Conservation (phyloP, 176 grass and related monocot genomes). For the Thinopyrum elongatum region DNA sequence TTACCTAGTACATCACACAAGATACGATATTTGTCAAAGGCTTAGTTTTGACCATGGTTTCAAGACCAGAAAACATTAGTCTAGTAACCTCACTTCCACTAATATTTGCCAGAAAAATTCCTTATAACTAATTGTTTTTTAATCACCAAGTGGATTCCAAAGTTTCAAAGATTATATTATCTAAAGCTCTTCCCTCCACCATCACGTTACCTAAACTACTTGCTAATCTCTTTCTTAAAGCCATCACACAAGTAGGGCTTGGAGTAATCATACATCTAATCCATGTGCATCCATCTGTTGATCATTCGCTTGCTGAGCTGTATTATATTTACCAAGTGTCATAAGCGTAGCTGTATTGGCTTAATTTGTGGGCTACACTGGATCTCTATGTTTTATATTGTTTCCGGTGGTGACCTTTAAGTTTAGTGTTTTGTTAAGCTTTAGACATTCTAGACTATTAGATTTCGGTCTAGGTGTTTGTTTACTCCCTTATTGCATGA, state of each 20-base stretch:
- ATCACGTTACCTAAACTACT: constrained; percentile 58
- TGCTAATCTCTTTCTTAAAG: constrained; percentile 62
- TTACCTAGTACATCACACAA: constrained; percentile 46
- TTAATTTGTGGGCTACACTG: constrained; percentile 45
- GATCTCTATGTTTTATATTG: constrained; percentile 45
- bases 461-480: constrained; percentile 66
- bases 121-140: constrained; percentile 23
- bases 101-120: constrained; percentile 35
- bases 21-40: constrained; percentile 52
- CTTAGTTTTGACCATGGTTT: constrained; percentile 58
- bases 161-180: constrained; percentile 61
- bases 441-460: constrained; percentile 69
- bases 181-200: constrained; percentile 58
- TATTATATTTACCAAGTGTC: constrained; percentile 54
- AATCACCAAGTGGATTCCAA: constrained; percentile 51
- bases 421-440: constrained; percentile 38
- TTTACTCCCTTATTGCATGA: constrained; percentile 51
- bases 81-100: constrained; percentile 45
- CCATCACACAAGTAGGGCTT: constrained; percentile 39
- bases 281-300: constrained; percentile 63
- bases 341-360: constrained; percentile 41
- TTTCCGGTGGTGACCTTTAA: constrained; percentile 20
- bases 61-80: constrained; percentile 42
- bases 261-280: constrained; percentile 53
- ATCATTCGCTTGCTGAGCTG: constrained; percentile 40